A percentile compares a stretch with the other conserved stretches of the same genome.
These are phyloP conservation scores for Clonostachys chloroleuca DNA, from an alignment of 2,329 filamentous ascomycete genomes.

Conservation along the genomic window DNA sequence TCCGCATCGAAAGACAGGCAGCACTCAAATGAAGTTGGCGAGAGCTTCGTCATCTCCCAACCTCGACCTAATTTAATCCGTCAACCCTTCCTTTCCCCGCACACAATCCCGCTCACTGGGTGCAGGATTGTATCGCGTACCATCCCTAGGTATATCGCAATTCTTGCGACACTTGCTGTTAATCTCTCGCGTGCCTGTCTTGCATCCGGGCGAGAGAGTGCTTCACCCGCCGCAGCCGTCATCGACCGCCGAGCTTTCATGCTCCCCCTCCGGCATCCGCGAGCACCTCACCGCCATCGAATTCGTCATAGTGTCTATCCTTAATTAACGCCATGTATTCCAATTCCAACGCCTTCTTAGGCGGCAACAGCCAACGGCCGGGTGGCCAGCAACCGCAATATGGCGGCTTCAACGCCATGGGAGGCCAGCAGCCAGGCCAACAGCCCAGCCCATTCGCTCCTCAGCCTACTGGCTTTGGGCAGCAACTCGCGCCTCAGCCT, in stretches of 20 bases:
- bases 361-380: constrained; percentile 70
- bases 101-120: background rate
- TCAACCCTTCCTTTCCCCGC: background rate
- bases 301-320: background rate
- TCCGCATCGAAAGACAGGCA: no score
- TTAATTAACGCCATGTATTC: constrained; percentile 67
- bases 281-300: background rate
- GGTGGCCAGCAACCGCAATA: constrained; percentile 56
- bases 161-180: no score
- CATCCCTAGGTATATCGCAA: no score
- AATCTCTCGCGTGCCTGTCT: background rate
- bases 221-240: background rate
- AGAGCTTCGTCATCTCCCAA: constrained; percentile 7
- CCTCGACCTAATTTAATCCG: background rate
- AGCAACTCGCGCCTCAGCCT: constrained; percentile 38
- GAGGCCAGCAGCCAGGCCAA: constrained; percentile 38
- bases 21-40: background rate
- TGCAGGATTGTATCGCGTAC: no score
- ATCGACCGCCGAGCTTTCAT: constrained; percentile 13
- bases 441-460: constrained; percentile 51
- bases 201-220: background rate
- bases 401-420: constrained; percentile 39
- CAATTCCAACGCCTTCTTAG: constrained; percentile 80
- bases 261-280: constrained; percentile 10
- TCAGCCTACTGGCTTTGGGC: constrained; percentile 57